Conservation (phyloP, 345 rosid genomes). For the Boechera stricta region DNA sequence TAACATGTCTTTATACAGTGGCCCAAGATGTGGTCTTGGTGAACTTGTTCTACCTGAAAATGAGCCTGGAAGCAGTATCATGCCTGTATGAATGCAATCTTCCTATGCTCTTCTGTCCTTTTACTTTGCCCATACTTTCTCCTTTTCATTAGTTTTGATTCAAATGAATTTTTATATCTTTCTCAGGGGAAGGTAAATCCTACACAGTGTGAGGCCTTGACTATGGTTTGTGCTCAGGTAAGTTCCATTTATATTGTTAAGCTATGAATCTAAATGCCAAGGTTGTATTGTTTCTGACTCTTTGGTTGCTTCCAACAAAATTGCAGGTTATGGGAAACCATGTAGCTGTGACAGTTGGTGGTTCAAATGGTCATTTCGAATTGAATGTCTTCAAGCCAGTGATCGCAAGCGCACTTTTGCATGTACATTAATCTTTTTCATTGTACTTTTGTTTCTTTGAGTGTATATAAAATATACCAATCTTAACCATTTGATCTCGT, state of each 20-base stretch:
- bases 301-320: slow-evolving; percentile 18
- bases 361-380: slow-evolving; percentile 97
- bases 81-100: slow-evolving; percentile 71
- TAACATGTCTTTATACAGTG: slow-evolving; percentile 57
- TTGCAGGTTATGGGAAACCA: slow-evolving; percentile 95
- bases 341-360: slow-evolving; percentile 87
- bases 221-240: slow-evolving; percentile 99
- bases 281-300: slow-evolving; percentile 17
- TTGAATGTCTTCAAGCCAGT: slow-evolving; percentile 95
- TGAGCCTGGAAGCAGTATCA: slow-evolving; percentile 99
- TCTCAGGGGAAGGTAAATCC: slow-evolving; percentile 98
- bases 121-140: background rate
- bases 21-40: slow-evolving; percentile 98
- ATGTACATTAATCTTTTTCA: slow-evolving; percentile 54
- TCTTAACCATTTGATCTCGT: slow-evolving; percentile 17
- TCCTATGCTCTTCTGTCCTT: slow-evolving; percentile 25
- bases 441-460: background rate
- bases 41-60: slow-evolving; percentile 99
- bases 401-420: slow-evolving; percentile 88
- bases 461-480: background rate
- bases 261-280: slow-evolving; percentile 4
- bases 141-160: slow-evolving; percentile 7
- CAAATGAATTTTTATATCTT: slow-evolving; percentile 30
- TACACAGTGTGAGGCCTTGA: slow-evolving; percentile 97
- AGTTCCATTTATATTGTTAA: slow-evolving; percentile 33